These are phyloP conservation scores for Talaromyces sp. DNA, from an alignment of 2,329 filamentous ascomycete genomes.

Conservation along the genomic window DNA sequence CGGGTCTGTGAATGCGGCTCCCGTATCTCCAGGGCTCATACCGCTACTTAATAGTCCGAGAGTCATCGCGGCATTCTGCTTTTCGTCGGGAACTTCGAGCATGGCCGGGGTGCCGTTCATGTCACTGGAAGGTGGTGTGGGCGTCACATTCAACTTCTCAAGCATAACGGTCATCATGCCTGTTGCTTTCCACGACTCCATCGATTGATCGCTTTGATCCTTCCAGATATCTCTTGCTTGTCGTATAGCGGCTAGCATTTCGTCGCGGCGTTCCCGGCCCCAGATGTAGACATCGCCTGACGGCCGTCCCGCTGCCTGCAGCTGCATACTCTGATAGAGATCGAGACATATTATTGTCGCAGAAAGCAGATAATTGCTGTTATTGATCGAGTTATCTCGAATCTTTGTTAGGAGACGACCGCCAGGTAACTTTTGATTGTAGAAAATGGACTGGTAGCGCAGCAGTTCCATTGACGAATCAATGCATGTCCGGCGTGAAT, in stretches of 20 bases:
- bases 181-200: constrained; percentile 86
- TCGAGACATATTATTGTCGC: constrained; percentile 81
- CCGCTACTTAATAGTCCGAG: constrained; percentile 63
- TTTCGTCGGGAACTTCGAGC: constrained; percentile 49
- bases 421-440: constrained; percentile 66
- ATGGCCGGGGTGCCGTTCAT: constrained; percentile 18
- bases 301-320: constrained; percentile 28
- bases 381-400: constrained; percentile 73
- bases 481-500: constrained; percentile 77
- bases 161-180: constrained; percentile 79
- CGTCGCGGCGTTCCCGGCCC: constrained; percentile 50
- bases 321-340: constrained; percentile 57
- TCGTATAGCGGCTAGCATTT: constrained; percentile 72
- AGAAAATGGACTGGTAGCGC: constrained; percentile 67
- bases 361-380: constrained; percentile 78
- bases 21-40: constrained; percentile 46
- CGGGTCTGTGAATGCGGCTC: constrained; percentile 26
- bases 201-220: constrained; percentile 66
- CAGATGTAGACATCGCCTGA: constrained; percentile 44
- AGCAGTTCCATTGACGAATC: constrained; percentile 81
- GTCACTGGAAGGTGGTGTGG: constrained; percentile 19
- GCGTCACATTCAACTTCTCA: constrained; percentile 57
- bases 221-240: constrained; percentile 75
- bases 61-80: constrained; percentile 64
- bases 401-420: constrained; percentile 68